A percentile compares a stretch with the other conserved stretches of the same genome.
Conservation (phyloP, 345 rosid genomes). For the Populus alba region DNA sequence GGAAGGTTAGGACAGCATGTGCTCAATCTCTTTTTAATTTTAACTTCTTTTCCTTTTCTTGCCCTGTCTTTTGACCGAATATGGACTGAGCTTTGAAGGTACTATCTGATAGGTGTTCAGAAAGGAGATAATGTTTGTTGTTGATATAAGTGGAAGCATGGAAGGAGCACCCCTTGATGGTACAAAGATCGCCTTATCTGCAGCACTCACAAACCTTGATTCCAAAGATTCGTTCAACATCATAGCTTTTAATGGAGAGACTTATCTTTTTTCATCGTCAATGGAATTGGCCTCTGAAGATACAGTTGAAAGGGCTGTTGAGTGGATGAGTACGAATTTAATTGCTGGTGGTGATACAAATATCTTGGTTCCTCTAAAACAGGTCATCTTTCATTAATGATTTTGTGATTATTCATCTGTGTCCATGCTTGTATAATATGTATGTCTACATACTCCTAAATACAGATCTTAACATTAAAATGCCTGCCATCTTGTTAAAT, state of each 20-base stretch:
- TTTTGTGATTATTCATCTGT: not conserved
- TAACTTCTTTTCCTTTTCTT: conserved; percentile 7
- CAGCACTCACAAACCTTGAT: conserved; percentile 55
- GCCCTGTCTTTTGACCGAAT: conserved; percentile 15
- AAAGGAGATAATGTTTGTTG: conserved; percentile 72
- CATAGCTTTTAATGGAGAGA: conserved; percentile 69
- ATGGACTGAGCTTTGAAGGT: conserved; percentile 5
- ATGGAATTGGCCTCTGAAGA: conserved; percentile 63
- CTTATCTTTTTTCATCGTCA: conserved; percentile 56
- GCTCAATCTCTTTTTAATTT: not conserved
- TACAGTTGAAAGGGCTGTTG: conserved; percentile 56
- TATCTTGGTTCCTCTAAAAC: conserved; percentile 64
- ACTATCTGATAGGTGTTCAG: conserved; percentile 53
- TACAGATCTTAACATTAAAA: no score
- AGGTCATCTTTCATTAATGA: conserved; percentile 38
- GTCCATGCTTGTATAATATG: not conserved
- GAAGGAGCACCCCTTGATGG: conserved; percentile 65
- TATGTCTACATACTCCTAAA: no score
- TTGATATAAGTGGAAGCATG: conserved; percentile 95
- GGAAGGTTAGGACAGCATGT: conserved; percentile 47
- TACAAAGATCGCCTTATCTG: conserved; percentile 57
- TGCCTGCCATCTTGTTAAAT: no score
- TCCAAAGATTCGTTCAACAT: conserved; percentile 78
- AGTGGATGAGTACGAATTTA: conserved; percentile 68
- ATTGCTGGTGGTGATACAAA: conserved; percentile 66